Evolutionary conservation across 345 rosid species (phyloP).

Genomic region (Psidium guajava): DNA sequence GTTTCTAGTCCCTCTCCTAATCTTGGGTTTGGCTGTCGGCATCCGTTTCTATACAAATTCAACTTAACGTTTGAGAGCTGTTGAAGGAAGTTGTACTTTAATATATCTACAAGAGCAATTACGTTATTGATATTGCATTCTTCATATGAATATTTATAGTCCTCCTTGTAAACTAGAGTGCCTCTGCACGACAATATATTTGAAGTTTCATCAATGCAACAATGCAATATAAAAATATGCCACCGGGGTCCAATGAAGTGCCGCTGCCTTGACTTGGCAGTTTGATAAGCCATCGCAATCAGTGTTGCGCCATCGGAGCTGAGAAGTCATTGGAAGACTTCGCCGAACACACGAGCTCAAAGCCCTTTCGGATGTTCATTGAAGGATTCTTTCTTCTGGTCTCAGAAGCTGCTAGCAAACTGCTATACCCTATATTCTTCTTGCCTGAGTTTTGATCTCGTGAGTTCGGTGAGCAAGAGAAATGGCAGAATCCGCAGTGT

Average conservation of each 20-base stretch:
- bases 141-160: no score
- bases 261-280: background rate
- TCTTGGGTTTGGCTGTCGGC: conserved; percentile 82
- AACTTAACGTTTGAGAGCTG: no score
- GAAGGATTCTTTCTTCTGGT: background rate
- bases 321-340: background rate
- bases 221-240: no score
- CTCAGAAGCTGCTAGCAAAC: no score
- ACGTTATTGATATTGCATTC: no score
- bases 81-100: no score
- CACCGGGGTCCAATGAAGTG: background rate
- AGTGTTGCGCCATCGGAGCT: background rate
- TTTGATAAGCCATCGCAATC: background rate
- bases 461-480: background rate
- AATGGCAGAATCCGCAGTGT: background rate
- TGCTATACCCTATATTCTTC: background rate
- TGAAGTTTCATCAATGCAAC: background rate
- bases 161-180: background rate
- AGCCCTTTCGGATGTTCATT: background rate
- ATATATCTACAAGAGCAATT: no score
- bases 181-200: background rate
- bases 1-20: conserved; percentile 81
- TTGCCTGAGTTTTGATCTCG: background rate
- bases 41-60: conserved; percentile 22
- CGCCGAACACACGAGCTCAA: background rate